These are phyloP conservation scores for Cynanchum wilfordii DNA, from an alignment of 257 asterid genomes.

Conservation along the genomic window DNA sequence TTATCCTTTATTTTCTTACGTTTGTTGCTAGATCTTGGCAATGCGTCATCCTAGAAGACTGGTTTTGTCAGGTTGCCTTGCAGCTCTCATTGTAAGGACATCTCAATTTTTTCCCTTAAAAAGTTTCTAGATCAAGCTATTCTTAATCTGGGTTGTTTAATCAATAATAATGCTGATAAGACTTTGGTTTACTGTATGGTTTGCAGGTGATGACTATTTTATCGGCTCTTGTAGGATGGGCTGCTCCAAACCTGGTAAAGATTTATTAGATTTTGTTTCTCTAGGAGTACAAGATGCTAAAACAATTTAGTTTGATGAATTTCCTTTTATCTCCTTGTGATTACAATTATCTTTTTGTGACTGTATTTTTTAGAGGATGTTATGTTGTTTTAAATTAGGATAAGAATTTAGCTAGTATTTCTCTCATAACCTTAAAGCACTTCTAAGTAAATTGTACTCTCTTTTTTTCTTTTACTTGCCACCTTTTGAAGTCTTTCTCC, in stretches of 20 bases:
- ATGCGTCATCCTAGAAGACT: conserved; percentile 97
- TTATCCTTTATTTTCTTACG: neutral
- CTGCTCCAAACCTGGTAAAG: conserved; percentile 85
- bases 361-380: neutral
- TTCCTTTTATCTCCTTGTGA: neutral
- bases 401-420: neutral
- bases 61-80: conserved; percentile 88
- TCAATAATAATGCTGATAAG: neutral
- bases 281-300: conserved; percentile 11
- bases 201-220: conserved; percentile 88
- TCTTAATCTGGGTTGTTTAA: neutral
- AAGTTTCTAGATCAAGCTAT: neutral
- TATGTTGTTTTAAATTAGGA: neutral
- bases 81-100: conserved; percentile 76
- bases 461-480: too few species aligned
- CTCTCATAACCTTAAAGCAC: neutral
- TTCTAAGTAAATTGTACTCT: neutral
- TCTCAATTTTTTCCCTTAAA: neutral
- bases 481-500: too few species aligned
- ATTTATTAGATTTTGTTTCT: conserved; percentile 11
- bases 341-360: neutral
- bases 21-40: conserved; percentile 64
- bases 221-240: conserved; percentile 97
- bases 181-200: conserved; percentile 12
- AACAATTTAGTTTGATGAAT: neutral